These are phyloP conservation scores for Calonectria ilicicola DNA, from an alignment of 2,329 filamentous ascomycete species.

Conservation along the genomic window DNA sequence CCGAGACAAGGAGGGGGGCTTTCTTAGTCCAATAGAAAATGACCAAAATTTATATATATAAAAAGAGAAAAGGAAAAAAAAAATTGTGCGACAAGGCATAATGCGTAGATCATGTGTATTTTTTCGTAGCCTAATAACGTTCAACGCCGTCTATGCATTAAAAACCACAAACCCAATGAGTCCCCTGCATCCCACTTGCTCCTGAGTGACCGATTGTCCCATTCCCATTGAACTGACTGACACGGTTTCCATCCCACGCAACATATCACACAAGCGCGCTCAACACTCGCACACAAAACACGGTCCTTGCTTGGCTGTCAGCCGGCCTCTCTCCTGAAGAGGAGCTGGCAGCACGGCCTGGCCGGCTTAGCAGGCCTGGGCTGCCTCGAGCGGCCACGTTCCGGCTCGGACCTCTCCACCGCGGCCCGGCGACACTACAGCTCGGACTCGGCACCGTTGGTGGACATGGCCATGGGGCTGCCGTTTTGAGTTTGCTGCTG, in stretches of 20 bases:
- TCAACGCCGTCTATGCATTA: slow-evolving; percentile 52
- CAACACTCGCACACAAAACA: not conserved
- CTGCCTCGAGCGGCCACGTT: not conserved
- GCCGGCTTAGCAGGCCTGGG: not conserved
- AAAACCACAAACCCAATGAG: slow-evolving; percentile 37
- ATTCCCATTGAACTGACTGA: slow-evolving; percentile 5
- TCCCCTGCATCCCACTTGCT: slow-evolving; percentile 24
- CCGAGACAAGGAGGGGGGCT: not conserved
- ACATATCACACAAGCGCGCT: not conserved
- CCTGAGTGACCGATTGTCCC: slow-evolving; percentile 17
- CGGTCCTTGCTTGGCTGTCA: not conserved
- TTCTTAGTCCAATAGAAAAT: not conserved
- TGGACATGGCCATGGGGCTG: slow-evolving; percentile 68
- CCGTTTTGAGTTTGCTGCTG: slow-evolving; percentile 61
- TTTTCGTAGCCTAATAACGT: slow-evolving; percentile 43
- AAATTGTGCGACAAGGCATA: not conserved
- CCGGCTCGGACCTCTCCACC: slow-evolving; percentile 3
- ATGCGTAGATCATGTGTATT: slow-evolving; percentile 36
- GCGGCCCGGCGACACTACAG: slow-evolving; percentile 51
- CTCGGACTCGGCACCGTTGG: slow-evolving; percentile 69
- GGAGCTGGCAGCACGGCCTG: slow-evolving; percentile 13
- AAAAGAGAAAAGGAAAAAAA: not conserved
- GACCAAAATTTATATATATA: not conserved
- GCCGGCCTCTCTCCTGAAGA: not conserved
- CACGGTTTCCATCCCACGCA: not conserved